phyloP scores from a whole-genome alignment of 2,329 filamentous ascomycete species.

The Colletotrichum costaricense region DNA sequence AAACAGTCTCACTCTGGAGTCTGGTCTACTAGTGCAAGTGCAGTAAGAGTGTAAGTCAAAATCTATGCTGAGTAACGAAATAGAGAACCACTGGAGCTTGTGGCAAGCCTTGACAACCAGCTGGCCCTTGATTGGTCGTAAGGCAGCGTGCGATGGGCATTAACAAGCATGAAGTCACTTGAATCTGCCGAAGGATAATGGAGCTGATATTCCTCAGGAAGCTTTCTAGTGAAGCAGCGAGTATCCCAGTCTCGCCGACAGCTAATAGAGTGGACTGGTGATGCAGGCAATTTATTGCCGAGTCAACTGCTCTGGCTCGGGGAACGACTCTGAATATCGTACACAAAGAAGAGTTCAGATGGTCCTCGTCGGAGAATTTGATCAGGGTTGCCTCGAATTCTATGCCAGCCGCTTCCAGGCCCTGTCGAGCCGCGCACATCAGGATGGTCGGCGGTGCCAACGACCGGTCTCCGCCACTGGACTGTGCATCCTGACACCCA shows the following conservation, averaged over 20 bases:
- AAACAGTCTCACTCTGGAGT: too few relatives aligned
- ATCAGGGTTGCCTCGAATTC: neutral
- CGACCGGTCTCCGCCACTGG: neutral
- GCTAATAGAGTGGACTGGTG: neutral
- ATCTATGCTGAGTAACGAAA: neutral
- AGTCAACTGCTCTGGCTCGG: neutral
- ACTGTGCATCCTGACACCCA: neutral
- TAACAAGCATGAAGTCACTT: neutral
- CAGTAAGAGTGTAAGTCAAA: neutral
- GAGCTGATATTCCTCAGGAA: neutral
- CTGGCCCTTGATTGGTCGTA: neutral
- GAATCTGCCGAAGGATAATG: neutral
- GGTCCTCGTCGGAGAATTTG: neutral
- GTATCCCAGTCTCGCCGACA: neutral
- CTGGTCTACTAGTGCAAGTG: neutral
- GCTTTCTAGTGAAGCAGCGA: neutral
- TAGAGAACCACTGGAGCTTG: neutral
- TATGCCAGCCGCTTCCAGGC: neutral
- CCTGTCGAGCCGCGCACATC: neutral
- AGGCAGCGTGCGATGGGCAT: neutral
- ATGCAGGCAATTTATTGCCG: neutral
- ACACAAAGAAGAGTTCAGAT: neutral
- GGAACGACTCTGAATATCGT: neutral
- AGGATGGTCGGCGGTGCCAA: constrained; percentile 13
- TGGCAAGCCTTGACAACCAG: neutral